A percentile compares a stretch with the other conserved stretches of the same genome.
Evolutionary conservation across 2,329 filamentous ascomycete species (phyloP).

Genomic region (Neonectria faginata): DNA sequence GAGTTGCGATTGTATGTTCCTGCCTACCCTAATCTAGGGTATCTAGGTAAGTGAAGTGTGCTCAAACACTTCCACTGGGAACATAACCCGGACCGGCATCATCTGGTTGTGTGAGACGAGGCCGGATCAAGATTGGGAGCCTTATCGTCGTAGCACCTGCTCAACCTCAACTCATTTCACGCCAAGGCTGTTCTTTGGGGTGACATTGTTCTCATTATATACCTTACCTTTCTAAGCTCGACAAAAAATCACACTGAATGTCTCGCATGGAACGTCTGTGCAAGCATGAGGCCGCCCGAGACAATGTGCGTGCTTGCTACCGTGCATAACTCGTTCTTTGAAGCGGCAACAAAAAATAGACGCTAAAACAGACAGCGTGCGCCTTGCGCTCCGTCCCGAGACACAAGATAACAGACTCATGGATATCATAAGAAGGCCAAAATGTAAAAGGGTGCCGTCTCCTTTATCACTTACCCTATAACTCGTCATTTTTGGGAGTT

Average conservation of each 20-base stretch:
- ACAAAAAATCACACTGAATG: neutral
- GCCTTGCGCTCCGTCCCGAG: conserved; percentile 5
- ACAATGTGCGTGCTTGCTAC: conserved; percentile 12
- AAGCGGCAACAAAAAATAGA: conserved; percentile 1
- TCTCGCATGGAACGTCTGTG: conserved; percentile 26
- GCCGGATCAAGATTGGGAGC: conserved; percentile 22
- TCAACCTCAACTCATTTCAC: conserved; percentile 16
- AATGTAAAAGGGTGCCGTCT: neutral
- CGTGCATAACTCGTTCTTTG: neutral
- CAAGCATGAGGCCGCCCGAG: conserved; percentile 34
- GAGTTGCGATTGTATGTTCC: too few relatives aligned
- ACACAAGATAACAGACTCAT: conserved; percentile 1
- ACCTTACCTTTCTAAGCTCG: neutral
- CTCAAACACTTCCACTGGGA: neutral
- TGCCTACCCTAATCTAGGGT: too few relatives aligned
- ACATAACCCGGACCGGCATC: conserved; percentile 28
- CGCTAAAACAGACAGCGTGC: neutral
- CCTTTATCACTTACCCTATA: neutral
- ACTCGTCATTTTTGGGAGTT: too few relatives aligned
- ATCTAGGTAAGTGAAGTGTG: too few relatives aligned
- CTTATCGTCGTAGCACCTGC: conserved; percentile 14
- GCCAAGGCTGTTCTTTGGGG: conserved; percentile 1
- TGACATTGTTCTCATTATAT: neutral
- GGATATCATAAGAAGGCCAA: neutral
- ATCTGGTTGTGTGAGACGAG: conserved; percentile 29